These are phyloP conservation scores for Penicillium egyptiacum DNA, from an alignment of 495 filamentous ascomycete genomes.

Conservation along the genomic window DNA sequence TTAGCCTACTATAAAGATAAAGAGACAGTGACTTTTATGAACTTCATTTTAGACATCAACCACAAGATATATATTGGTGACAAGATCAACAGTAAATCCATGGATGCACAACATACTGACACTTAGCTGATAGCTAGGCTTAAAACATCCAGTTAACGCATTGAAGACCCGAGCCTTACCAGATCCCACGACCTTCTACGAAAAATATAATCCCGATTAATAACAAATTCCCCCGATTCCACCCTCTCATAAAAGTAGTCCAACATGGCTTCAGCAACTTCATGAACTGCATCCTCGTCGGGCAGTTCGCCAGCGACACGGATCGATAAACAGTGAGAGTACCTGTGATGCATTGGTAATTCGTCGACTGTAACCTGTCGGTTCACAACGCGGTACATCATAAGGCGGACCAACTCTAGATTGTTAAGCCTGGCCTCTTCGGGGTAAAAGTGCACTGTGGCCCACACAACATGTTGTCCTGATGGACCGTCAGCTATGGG, in stretches of 20 bases:
- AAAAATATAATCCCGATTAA: constrained; percentile 1
- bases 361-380: neutral
- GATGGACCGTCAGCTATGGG: neutral
- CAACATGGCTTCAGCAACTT: neutral
- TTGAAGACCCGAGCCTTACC: neutral
- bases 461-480: neutral
- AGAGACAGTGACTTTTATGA: neutral
- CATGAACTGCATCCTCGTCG: neutral
- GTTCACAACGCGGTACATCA: constrained; percentile 2
- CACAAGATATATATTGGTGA: no score
- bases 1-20: neutral
- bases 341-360: neutral
- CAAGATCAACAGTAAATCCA: no score
- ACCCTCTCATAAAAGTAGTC: neutral
- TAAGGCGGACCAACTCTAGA: neutral
- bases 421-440: neutral
- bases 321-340: neutral
- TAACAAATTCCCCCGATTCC: neutral
- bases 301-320: neutral
- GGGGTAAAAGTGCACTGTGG: constrained; percentile 1
- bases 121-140: neutral
- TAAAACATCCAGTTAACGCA: neutral
- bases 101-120: neutral
- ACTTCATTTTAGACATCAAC: neutral
- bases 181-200: neutral